Evolutionary conservation across 1,139 yeast species (phyloP).

Genomic region (Scheffersomyces stambukii): DNA sequence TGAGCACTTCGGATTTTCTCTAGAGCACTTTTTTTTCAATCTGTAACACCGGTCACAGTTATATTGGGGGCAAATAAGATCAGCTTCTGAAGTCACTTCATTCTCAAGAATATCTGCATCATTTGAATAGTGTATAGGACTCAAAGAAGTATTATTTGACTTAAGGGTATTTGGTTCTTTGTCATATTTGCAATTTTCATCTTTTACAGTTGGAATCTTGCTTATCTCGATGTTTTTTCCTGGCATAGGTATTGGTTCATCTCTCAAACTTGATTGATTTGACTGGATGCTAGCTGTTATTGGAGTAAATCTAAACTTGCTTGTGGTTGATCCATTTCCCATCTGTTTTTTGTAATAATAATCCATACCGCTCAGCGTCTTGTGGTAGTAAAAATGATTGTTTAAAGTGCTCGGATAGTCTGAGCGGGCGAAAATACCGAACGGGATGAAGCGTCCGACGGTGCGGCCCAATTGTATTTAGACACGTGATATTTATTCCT

Average conservation of each 20-base stretch:
- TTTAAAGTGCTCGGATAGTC: too few relatives aligned
- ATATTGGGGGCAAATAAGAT: constrained; percentile 29
- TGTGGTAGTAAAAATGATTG: neutral
- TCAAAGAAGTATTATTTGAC: too few relatives aligned
- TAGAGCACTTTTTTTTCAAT: constrained; percentile 39
- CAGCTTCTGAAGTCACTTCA: too few relatives aligned
- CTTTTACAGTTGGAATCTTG: neutral
- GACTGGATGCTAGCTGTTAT: constrained; percentile 18
- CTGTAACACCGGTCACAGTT: constrained; percentile 43
- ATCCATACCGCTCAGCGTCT: constrained; percentile 20
- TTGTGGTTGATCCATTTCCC: constrained; percentile 37
- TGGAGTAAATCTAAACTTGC: constrained; percentile 28
- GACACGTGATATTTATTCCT: too few relatives aligned
- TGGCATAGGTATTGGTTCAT: constrained; percentile 2
- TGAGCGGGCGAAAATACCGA: too few relatives aligned
- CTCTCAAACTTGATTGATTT: constrained; percentile 19
- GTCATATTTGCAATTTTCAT: too few relatives aligned
- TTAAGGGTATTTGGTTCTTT: too few relatives aligned
- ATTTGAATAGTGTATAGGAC: too few relatives aligned
- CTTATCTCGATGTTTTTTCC: neutral
- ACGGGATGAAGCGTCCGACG: too few relatives aligned
- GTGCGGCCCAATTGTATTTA: too few relatives aligned
- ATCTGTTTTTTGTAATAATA: constrained; percentile 33
- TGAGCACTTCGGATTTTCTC: constrained; percentile 35
- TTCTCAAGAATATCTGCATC: too few relatives aligned